These are phyloP conservation scores for Cucumis melo DNA, from an alignment of 306 rosid genomes.

Conservation along the genomic window DNA sequence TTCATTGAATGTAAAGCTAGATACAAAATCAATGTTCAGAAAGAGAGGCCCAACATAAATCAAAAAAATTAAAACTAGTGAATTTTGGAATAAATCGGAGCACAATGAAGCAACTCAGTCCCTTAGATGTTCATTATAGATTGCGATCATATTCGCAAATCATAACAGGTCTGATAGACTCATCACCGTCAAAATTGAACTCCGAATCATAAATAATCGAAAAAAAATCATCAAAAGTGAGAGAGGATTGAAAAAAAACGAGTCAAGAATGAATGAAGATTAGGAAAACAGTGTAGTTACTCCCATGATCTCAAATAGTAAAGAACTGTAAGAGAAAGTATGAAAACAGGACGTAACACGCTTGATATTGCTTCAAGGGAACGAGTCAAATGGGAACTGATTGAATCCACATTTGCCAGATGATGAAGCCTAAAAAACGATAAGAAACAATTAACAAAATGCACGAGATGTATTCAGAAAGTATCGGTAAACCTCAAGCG, in stretches of 20 bases:
- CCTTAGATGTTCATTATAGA: slow-evolving; percentile 78
- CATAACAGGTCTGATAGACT: slow-evolving; percentile 87
- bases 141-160: slow-evolving; percentile 78
- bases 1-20: background rate
- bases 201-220: background rate
- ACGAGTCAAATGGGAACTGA: slow-evolving; percentile 76
- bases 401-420: slow-evolving; percentile 74
- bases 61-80: background rate
- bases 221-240: background rate
- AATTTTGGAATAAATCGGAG: background rate
- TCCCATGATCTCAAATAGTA: slow-evolving; percentile 6
- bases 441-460: background rate
- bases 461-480: too few relatives aligned
- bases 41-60: background rate
- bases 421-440: slow-evolving; percentile 38
- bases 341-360: slow-evolving; percentile 31
- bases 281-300: slow-evolving; percentile 30
- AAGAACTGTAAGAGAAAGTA: slow-evolving; percentile 5
- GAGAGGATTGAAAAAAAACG: too few relatives aligned
- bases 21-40: background rate
- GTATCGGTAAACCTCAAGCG: too few relatives aligned
- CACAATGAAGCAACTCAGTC: slow-evolving; percentile 36
- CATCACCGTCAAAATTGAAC: slow-evolving; percentile 31
- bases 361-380: slow-evolving; percentile 83
- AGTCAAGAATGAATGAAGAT: background rate